A percentile compares a stretch with the other conserved stretches of the same genome.
Evolutionary conservation across 495 filamentous ascomycete genomes (phyloP).

Genomic region (Aspergillus campestris): DNA sequence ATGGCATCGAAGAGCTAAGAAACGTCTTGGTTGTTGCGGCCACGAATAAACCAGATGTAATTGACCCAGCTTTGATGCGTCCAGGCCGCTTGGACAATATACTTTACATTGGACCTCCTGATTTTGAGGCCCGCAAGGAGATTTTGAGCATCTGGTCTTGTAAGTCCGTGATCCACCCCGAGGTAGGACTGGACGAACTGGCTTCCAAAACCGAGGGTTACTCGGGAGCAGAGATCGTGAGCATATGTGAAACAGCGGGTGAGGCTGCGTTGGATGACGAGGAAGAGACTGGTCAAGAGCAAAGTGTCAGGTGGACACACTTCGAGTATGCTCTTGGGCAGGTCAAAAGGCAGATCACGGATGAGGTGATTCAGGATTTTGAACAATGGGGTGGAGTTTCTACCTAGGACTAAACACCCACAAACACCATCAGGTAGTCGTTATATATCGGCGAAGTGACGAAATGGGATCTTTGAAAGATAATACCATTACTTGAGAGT

Average conservation of each 20-base stretch:
- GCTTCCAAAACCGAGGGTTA: conserved; percentile 70
- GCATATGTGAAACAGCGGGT: conserved; percentile 63
- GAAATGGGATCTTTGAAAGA: too few species aligned
- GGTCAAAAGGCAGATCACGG: conserved; percentile 61
- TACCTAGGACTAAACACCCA: conserved; percentile 7
- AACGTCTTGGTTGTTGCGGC: conserved; percentile 89
- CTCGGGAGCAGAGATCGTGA: conserved; percentile 83
- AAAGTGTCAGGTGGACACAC: conserved; percentile 50
- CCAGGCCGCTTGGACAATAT: conserved; percentile 82
- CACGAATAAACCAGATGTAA: conserved; percentile 79
- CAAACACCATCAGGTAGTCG: too few species aligned
- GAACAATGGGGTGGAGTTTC: conserved; percentile 49
- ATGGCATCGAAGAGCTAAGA: conserved; percentile 79
- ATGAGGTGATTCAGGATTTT: conserved; percentile 56
- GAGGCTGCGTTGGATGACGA: conserved; percentile 51
- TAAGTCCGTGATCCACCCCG: conserved; percentile 51
- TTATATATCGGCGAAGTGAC: too few species aligned
- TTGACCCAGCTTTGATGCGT: conserved; percentile 82
- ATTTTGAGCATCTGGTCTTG: conserved; percentile 62
- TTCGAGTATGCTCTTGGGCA: conserved; percentile 54
- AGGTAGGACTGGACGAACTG: conserved; percentile 57
- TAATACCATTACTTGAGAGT: too few species aligned
- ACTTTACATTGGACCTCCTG: conserved; percentile 85
- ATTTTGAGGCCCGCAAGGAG: conserved; percentile 62
- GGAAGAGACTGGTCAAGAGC: conserved; percentile 35